phyloP scores from a whole-genome alignment of 257 asterid genomes.

The Gentiana macrophylla region DNA sequence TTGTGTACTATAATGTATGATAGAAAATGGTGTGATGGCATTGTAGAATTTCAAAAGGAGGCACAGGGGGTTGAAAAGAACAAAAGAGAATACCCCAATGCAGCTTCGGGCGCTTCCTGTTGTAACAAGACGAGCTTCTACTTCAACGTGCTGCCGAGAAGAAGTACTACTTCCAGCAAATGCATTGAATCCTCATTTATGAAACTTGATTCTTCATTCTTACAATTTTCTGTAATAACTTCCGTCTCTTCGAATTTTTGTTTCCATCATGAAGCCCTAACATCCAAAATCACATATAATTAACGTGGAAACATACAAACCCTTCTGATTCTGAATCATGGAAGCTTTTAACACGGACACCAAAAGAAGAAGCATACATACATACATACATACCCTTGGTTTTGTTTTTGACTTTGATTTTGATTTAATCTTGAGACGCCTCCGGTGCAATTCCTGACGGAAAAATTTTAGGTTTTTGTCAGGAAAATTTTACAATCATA shows the following conservation, averaged over 20 bases:
- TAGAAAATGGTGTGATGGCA: too few relatives aligned
- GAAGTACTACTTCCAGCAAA: too few relatives aligned
- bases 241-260: constrained; percentile 29
- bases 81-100: constrained; percentile 59
- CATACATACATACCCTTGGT: constrained; percentile 47
- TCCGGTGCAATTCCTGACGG: constrained; percentile 60
- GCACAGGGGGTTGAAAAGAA: background rate
- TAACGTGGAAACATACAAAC: background rate
- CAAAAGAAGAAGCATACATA: too few relatives aligned
- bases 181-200: constrained; percentile 17
- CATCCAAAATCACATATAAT: background rate
- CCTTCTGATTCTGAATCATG: background rate
- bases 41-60: too few relatives aligned
- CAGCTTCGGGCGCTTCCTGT: constrained; percentile 47
- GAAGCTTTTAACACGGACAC: background rate
- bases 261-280: constrained; percentile 23
- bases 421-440: constrained; percentile 72
- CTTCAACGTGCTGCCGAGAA: constrained; percentile 21
- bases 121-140: constrained; percentile 12
- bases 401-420: constrained; percentile 43
- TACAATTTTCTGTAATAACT: constrained; percentile 11
- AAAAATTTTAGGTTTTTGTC: background rate
- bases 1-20: too few relatives aligned
- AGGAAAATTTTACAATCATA: background rate
- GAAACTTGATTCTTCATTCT: constrained; percentile 11